Base-by-base conservation (phyloP, 2,329 filamentous ascomycete species). In the Trichoderma pleuroti region DNA sequence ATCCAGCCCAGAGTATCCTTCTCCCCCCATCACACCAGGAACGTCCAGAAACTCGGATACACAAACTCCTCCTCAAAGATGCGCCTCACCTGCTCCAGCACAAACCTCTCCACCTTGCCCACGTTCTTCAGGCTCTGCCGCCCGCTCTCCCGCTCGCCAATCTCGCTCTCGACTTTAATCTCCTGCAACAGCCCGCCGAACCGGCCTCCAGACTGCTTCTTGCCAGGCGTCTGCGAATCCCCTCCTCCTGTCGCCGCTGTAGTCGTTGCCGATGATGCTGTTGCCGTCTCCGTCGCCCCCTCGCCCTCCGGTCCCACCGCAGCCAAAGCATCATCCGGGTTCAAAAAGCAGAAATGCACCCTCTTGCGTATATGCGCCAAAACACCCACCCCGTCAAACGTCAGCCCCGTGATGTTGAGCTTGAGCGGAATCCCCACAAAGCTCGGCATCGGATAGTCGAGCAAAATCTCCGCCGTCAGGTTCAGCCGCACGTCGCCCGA, bases 11-110 rank as follows among this genome's bases (percentile, higher is more conserved):
- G 39, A 42, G 39, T 42, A 42, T 42, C 39, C 4, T 42, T 42
- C 39, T 42, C 39, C 14, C 12, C n/a, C 8, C 21, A 63, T 77
- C 81, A 97, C 57, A 98, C 91, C 76, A 99, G 83, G 80, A 98
- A 98, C 1, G 95, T 98, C 94, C 95, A 98, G 81, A 97, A 98
- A 81, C 94, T 98, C 57, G 96, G 96, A 82, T 97, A 98, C 73
- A 98, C 94, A 82, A 98, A 96, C 80, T 99, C 96, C 79, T 98
- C 96, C 82, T 99, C 96, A 77, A 99, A 98, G 76, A 99, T 98
- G 77, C 94, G 89, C 78, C 95, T 90, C 73, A 99, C 96, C 82
- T 98, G 95, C 80, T 98, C 95, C 72, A 99, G 86, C 70, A 99
- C 93, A 80, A 99, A 99, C 76, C 93, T 92, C 84, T 99, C 96